Conservation (phyloP, 768 basidiomycete genomes). For the Dioszegia hungarica region DNA sequence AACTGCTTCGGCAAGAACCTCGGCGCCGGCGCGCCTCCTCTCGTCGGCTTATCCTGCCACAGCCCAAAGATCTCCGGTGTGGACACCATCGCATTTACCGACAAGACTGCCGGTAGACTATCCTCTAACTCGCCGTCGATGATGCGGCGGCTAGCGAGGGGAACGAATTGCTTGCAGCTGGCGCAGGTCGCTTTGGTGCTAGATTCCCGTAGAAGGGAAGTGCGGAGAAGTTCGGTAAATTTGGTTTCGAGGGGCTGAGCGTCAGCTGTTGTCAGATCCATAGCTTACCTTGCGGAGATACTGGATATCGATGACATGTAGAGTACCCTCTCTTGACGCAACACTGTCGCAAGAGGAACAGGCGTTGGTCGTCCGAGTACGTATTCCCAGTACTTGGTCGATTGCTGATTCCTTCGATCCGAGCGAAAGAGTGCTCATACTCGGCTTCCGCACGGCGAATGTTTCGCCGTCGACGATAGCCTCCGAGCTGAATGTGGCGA, state of each 20-base stretch:
- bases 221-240: slow-evolving; percentile 65
- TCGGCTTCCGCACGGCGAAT: slow-evolving; percentile 16
- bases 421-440: slow-evolving; percentile 30
- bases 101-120: slow-evolving; percentile 72
- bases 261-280: background rate
- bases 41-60: slow-evolving; percentile 62
- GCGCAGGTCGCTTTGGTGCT: slow-evolving; percentile 82
- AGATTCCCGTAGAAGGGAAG: slow-evolving; percentile 73
- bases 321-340: slow-evolving; percentile 68
- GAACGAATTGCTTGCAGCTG: slow-evolving; percentile 70
- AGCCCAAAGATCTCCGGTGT: slow-evolving; percentile 66
- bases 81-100: slow-evolving; percentile 76
- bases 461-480: slow-evolving; percentile 29
- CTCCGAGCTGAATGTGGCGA: slow-evolving; percentile 69
- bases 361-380: slow-evolving; percentile 66
- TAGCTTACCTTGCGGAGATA: slow-evolving; percentile 74
- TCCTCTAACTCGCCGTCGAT: slow-evolving; percentile 52
- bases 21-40: background rate
- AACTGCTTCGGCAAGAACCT: slow-evolving; percentile 27
- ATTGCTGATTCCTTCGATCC: slow-evolving; percentile 60
- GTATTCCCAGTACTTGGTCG: slow-evolving; percentile 77
- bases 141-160: slow-evolving; percentile 68
- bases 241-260: slow-evolving; percentile 18
- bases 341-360: slow-evolving; percentile 71
- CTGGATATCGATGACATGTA: slow-evolving; percentile 76